Evolutionary conservation across 805 yeast species (phyloP).

Genomic region (Schizosaccharomyces japonicus): DNA sequence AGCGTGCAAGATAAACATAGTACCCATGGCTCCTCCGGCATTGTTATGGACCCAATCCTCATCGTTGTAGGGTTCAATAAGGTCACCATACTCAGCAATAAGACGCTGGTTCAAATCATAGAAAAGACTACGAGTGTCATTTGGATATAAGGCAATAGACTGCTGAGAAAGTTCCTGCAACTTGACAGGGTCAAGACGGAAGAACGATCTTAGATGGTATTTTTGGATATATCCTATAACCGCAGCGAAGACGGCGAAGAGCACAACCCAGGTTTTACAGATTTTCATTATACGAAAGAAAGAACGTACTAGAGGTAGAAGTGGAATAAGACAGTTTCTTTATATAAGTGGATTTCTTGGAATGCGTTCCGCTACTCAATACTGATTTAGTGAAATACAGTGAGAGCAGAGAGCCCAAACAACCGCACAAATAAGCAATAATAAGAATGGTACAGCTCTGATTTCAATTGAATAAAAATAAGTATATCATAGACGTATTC

Average conservation of each 20-base stretch:
- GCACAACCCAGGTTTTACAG: background rate
- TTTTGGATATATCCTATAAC: background rate
- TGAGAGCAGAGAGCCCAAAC: no score
- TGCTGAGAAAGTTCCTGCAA: conserved; percentile 38
- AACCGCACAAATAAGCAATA: no score
- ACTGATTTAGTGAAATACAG: no score
- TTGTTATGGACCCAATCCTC: conserved; percentile 91
- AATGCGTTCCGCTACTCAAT: no score
- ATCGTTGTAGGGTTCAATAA: conserved; percentile 43
- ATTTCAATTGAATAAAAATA: no score
- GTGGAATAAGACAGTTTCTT: no score
- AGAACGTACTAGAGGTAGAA: background rate
- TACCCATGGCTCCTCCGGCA: conserved; percentile 93
- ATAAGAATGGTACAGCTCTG: no score
- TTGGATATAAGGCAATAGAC: conserved; percentile 17
- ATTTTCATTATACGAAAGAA: background rate
- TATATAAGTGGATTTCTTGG: no score
- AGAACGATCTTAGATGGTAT: conserved; percentile 15
- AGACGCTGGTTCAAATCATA: conserved; percentile 35
- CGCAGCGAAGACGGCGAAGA: background rate
- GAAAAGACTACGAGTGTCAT: conserved; percentile 36
- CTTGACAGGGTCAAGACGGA: conserved; percentile 42
- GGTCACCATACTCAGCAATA: conserved; percentile 42
- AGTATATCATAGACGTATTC: no score
- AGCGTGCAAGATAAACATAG: conserved; percentile 86